A percentile compares a stretch with the other conserved stretches of the same genome.
phyloP scores from a whole-genome alignment of 192 early-diverging fungal genomes.

The Linnemannia exigua region DNA sequence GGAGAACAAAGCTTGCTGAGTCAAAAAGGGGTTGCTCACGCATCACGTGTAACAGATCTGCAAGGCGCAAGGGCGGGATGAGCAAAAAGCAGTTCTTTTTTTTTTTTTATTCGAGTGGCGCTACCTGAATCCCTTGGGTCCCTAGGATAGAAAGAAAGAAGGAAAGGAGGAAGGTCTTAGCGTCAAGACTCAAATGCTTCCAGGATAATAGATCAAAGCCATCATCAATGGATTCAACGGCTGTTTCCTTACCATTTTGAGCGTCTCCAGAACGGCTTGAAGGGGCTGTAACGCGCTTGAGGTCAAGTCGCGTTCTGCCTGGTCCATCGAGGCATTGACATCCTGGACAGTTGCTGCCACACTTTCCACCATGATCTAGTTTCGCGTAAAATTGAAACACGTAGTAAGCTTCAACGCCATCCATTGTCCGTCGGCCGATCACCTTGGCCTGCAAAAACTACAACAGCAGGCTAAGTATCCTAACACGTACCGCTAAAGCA shows the following conservation, averaged over 20 bases:
- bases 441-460: too few relatives aligned
- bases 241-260: constrained; percentile 35
- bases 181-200: not conserved
- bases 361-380: constrained; percentile 35
- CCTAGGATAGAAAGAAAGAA: constrained; percentile 24
- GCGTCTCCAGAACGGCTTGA: constrained; percentile 36
- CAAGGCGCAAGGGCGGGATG: too few relatives aligned
- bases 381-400: not conserved
- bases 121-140: constrained; percentile 33
- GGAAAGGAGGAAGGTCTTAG: not conserved
- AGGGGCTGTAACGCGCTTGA: constrained; percentile 36
- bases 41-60: not conserved
- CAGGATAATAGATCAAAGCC: not conserved
- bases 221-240: too few relatives aligned
- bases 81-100: not conserved
- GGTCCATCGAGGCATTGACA: constrained; percentile 15
- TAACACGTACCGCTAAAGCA: constrained; percentile 29
- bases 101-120: not conserved
- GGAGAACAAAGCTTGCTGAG: not conserved
- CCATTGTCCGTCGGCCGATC: not conserved
- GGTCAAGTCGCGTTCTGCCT: constrained; percentile 37
- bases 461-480: not conserved
- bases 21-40: not conserved
- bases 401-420: not conserved
- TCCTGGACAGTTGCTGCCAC: constrained; percentile 33